Evolutionary conservation across 2,329 filamentous ascomycete genomes (phyloP), one percentile per base, ranked within the genome.

Genomic region (Ilyonectria destructans): DNA sequence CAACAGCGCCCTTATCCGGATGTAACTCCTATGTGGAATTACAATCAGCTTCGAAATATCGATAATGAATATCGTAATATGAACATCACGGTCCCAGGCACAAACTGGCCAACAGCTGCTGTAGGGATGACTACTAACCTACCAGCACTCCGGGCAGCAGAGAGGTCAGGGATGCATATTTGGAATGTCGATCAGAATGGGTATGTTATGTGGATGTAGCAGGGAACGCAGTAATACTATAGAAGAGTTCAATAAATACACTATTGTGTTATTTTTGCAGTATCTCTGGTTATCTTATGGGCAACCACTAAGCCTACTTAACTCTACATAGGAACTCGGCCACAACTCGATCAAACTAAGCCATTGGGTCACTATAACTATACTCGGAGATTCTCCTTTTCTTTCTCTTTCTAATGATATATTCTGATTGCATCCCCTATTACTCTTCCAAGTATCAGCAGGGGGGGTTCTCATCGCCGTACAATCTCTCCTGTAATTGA

Each of bases 141-240:
- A n/a, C n/a, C n/a, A n/a, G n/a, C n/a, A n/a, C n/a, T n/a, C n/a
- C n/a, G n/a, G n/a, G n/a, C n/a, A n/a, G n/a, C n/a, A n/a, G n/a
- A n/a, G n/a, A n/a, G n/a, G n/a, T n/a, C n/a, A n/a, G n/a, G n/a
- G n/a, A n/a, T n/a, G n/a, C n/a, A n/a, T n/a, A n/a, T n/a, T n/a
- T n/a, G n/a, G n/a, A n/a, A n/a, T n/a, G n/a, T n/a, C n/a, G n/a
- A 58, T 58, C 56, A 3, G 6, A 58, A 58, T 58, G 40, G 40
- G 6, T 58, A 58, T 58, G 13, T 58, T 33, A 6, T 48, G 37
- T 48, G 15, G 40, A 15, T n/a, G 8, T 58, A 17, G 56, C 56
- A 58, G 26, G 40, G 40, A 15, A 46, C 13, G 26, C 23, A 58
- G 40, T 58, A 17, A 58, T 58, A 35, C 45, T n/a, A n/a, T 40